Percentiles rank a stretch among this genome's conserved stretches.
Evolutionary conservation across 2,329 filamentous ascomycete genomes (phyloP).

Genomic region (Verticillium tricorpus): DNA sequence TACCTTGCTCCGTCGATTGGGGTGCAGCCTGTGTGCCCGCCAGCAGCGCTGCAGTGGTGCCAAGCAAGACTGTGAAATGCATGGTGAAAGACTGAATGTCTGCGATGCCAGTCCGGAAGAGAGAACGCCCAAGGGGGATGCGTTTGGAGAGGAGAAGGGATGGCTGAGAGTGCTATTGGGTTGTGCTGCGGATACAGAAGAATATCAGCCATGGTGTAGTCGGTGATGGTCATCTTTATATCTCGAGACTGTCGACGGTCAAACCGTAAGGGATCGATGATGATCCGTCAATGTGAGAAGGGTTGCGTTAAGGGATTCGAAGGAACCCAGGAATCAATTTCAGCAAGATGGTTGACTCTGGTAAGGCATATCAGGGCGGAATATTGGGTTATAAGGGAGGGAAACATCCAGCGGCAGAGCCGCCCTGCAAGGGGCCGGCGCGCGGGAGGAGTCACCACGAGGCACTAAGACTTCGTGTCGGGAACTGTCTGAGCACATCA

Average conservation of each 20-base stretch:
- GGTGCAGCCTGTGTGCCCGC: not conserved
- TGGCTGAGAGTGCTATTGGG: not conserved
- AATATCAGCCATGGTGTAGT: not conserved
- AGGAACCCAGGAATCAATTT: not conserved
- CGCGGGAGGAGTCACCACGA: not conserved
- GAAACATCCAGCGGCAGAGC: not conserved
- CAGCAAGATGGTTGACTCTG: not conserved
- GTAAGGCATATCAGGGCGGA: not conserved
- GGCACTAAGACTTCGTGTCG: not conserved
- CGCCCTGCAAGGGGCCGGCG: not conserved
- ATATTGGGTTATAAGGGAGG: not conserved
- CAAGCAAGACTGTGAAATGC: not conserved
- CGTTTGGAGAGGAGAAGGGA: not conserved
- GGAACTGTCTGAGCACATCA: not conserved
- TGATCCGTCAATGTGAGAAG: not conserved
- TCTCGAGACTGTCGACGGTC: not conserved
- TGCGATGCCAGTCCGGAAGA: not conserved
- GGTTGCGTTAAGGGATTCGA: not conserved
- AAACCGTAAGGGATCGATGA: not conserved
- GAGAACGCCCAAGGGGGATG: not conserved
- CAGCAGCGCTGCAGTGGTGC: not conserved
- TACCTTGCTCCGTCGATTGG: not conserved
- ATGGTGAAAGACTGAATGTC: not conserved
- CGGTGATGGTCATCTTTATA: not conserved
- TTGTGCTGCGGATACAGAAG: not conserved